These are phyloP conservation scores for Fagopyrum tataricum DNA, from an alignment of 148 eudicot species.

Conservation along the genomic window DNA sequence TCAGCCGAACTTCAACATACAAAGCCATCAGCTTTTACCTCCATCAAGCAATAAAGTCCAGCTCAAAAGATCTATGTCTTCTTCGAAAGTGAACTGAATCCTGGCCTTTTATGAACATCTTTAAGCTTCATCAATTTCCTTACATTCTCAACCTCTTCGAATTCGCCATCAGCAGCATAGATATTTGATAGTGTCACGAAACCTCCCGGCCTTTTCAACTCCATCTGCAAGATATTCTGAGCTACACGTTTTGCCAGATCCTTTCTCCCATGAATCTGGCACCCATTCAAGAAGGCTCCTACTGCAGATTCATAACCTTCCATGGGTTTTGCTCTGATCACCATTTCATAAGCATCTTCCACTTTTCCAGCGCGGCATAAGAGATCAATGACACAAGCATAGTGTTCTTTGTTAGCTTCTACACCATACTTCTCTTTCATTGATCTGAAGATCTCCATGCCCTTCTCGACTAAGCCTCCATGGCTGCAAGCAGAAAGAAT, in stretches of 20 bases:
- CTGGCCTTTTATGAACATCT: conserved; percentile 37
- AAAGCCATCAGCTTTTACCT: no score
- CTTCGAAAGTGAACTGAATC: conserved; percentile 27
- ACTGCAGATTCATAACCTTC: conserved; percentile 31
- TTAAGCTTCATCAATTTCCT: conserved; percentile 48
- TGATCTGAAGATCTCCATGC: conserved; percentile 43
- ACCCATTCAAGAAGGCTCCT: conserved; percentile 63
- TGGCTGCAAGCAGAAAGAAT: conserved; percentile 64
- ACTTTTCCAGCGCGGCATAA: conserved; percentile 54
- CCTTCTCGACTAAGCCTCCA: conserved; percentile 51
- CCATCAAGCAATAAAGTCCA: no score
- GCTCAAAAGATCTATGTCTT: background rate
- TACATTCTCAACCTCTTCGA: conserved; percentile 47
- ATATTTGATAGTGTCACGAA: conserved; percentile 56
- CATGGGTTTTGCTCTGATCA: conserved; percentile 22
- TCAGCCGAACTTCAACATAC: no score
- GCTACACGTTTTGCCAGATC: conserved; percentile 49
- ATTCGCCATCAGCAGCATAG: conserved; percentile 48
- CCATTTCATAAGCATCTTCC: conserved; percentile 48
- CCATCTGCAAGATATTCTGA: conserved; percentile 20
- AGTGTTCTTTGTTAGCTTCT: conserved; percentile 43
- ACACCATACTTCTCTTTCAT: conserved; percentile 37
- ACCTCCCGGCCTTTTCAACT: conserved; percentile 37
- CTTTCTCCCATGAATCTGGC: conserved; percentile 48
- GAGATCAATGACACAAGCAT: conserved; percentile 58